Evolutionary conservation across 2,329 filamentous ascomycete species (phyloP).

Genomic region (Fonsecaea multimorphosa): DNA sequence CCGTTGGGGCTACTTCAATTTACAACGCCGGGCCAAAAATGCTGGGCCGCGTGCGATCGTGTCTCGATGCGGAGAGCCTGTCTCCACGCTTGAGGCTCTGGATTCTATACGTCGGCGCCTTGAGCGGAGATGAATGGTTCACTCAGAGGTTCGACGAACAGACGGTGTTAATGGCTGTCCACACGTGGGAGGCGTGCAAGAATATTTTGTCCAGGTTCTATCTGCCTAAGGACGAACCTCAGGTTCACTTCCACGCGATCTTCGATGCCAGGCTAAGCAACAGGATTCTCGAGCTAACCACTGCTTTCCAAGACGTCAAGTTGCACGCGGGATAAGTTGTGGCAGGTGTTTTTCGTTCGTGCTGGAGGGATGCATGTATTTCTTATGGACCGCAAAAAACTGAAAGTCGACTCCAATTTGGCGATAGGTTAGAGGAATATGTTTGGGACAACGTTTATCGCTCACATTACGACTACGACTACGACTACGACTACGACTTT

Average conservation of each 20-base stretch:
- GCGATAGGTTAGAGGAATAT: too few relatives aligned
- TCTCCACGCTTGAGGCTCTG: constrained; percentile 6
- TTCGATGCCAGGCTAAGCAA: constrained; percentile 7
- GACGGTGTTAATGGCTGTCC: constrained; percentile 4
- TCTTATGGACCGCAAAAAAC: too few relatives aligned
- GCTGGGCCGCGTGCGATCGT: constrained; percentile 2
- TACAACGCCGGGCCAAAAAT: constrained; percentile 12
- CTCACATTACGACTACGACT: too few relatives aligned
- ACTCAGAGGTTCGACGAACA: constrained; percentile 12
- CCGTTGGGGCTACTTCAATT: neutral
- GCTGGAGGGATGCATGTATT: too few relatives aligned
- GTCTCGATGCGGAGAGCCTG: neutral
- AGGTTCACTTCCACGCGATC: constrained; percentile 8
- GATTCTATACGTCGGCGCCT: constrained; percentile 7
- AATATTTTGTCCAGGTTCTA: constrained; percentile 7
- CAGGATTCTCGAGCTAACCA: neutral
- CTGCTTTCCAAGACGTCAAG: constrained; percentile 15
- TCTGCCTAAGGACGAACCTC: constrained; percentile 12
- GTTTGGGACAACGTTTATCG: too few relatives aligned
- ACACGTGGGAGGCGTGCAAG: constrained; percentile 14
- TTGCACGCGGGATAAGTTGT: neutral
- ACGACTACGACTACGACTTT: too few relatives aligned
- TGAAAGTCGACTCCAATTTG: too few relatives aligned
- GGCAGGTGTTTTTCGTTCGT: too few relatives aligned
- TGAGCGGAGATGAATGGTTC: constrained; percentile 16